phyloP scores from a whole-genome alignment of 169 alveolate species.

The Amoebophrya sp. region DNA sequence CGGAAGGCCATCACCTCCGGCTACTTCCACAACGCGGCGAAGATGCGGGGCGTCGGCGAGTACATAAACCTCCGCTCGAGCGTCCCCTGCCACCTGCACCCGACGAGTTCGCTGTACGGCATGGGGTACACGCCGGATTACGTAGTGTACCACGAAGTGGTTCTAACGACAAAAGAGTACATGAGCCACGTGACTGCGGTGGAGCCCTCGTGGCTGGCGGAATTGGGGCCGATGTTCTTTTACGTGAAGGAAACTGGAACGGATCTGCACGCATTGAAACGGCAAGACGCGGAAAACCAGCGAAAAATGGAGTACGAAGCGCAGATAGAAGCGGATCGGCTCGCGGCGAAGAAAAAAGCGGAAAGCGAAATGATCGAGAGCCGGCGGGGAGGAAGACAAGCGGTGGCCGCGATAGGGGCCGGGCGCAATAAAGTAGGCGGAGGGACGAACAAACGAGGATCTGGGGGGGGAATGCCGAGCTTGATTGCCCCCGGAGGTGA shows the following conservation, averaged over 20 bases:
- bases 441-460: too few relatives aligned
- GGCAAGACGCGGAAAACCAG: background rate
- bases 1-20: constrained; percentile 92
- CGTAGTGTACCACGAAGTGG: constrained; percentile 97
- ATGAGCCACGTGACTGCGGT: constrained; percentile 92
- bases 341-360: too few relatives aligned
- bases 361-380: too few relatives aligned
- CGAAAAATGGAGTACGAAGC: background rate
- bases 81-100: constrained; percentile 94
- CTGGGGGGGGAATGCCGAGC: too few relatives aligned
- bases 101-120: constrained; percentile 93
- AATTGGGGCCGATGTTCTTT: constrained; percentile 63
- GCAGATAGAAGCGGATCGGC: background rate
- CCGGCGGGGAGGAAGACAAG: too few relatives aligned
- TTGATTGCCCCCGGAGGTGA: too few relatives aligned
- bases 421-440: too few relatives aligned
- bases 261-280: background rate
- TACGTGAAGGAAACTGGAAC: constrained; percentile 22
- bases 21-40: constrained; percentile 98
- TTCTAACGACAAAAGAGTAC: constrained; percentile 96
- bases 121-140: constrained; percentile 98
- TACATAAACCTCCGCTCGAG: constrained; percentile 93
- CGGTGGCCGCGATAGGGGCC: too few relatives aligned
- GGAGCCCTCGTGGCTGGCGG: constrained; percentile 95
- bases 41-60: constrained; percentile 95